Base-by-base conservation (phyloP, 495 filamentous ascomycete species). In the Neurospora sp. region DNA sequence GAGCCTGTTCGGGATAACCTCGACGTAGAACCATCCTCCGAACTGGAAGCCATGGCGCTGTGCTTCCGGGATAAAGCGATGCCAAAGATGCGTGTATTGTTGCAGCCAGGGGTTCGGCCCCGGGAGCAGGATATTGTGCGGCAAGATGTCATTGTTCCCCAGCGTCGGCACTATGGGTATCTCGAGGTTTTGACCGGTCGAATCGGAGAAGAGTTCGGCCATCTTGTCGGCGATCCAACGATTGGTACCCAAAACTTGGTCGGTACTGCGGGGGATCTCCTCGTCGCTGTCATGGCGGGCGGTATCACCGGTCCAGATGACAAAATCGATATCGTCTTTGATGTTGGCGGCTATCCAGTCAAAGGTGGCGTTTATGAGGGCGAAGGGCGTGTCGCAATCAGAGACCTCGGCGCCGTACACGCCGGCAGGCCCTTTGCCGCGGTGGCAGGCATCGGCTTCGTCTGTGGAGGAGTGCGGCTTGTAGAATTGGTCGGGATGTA, bases 281-380 rank as follows among this genome's bases (percentile, higher is more conserved):
- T 94, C 94, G 77, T 99, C 96, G 81, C 91, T 97, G 80, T 98
- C 96, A 80, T 99, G 96, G 73, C 96, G 89, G 39, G 93, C 95
- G 27, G 93, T 97, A 80, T 99, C 96, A 71, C 96, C 96, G 0
- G 96, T 98, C 96, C 96, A 99, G 70, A 99, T 85, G 46, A 98
- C 91, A 78, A 99, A 99, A 81, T 99, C 96, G 70, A 99, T 87
- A 12, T 89, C 80, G 82, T 93, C 93, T 78, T 89, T 92, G 42
- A 99, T 77, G 75, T 97, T 91, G 38, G 90, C 86, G n/a, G 89
- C 85, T 71, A 99, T 92, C 96, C 96, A 99, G 73, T 89, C 86
- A 80, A 98, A 94, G 0, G 96, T 98, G 78, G 90, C 92, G 81
- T 98, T 91, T 69, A 98, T 84, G 11, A 99, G 88, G 1, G 89